Evolutionary conservation across 257 asterid genomes (phyloP), one percentile per base, ranked within the genome.

Genomic region (Cordia subcordata): DNA sequence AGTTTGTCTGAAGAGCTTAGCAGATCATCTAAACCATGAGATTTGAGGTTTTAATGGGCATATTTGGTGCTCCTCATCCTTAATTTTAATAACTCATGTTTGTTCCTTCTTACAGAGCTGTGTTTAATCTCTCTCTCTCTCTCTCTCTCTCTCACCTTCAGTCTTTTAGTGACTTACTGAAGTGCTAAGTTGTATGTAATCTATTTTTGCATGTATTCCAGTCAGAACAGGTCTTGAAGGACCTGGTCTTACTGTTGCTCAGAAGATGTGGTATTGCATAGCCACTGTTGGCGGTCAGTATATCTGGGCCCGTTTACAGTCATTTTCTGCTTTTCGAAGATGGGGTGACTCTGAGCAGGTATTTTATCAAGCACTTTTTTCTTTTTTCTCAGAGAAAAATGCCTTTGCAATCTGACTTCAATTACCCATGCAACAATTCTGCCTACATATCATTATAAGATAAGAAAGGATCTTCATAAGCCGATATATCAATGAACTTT

Each of bases 271-370:
- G 95, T 92, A 92, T 72, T 86, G 97, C 58, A 46, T 88, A 68
- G 97, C 97, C 10, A 86, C 90, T 61, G 97, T 88, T 57, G 97
- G 97, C 54, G 96, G 99, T 56, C 99, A 88, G 44, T 92, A 88
- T 77, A 58, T 92, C 67, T 92, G 96, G 97, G 78, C 96, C 52
- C 82, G 95, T 44, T 78, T 92, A 57, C 96, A 88, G 63, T 86
- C 97, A 0, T 88, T 88, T 82, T 92, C 97, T 55, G 94, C 96
- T 67, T 89, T 92, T 57, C 91, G 95, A 8, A 87, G 97, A 78
- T 89, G 94, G 96, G 99, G 96, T n/a, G 90, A 82, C 69, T 84
- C 96, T 37, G 96, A 88, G 61, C 96, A 90, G 91, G 98, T 91
- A 68, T 13, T 22, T 19, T 61, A 11, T 38, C 22, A 11, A n/a